phyloP scores from a whole-genome alignment of 139 green algal species.

The Astrephomene gubernaculifera region DNA sequence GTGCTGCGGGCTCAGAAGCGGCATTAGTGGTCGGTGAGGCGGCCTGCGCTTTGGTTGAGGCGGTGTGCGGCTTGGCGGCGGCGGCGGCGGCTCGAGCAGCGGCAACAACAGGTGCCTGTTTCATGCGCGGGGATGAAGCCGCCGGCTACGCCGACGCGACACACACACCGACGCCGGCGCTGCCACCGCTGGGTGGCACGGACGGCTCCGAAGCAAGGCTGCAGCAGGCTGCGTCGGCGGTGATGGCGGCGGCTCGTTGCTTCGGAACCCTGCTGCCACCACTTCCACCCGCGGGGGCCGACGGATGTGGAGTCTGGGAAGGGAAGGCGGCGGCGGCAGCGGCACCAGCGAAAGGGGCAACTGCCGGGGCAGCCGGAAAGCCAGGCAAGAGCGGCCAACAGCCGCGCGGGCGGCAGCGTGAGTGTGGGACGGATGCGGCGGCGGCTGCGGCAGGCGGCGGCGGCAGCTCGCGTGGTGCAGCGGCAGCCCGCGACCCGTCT shows the following conservation, averaged over 20 bases:
- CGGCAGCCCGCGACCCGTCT: background rate
- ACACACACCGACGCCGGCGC: background rate
- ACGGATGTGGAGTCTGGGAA: too few relatives aligned
- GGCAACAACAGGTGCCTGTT: background rate
- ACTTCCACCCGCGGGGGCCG: background rate
- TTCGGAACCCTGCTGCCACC: background rate
- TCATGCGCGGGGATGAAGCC: too few relatives aligned
- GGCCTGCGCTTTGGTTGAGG: background rate
- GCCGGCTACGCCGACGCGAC: too few relatives aligned
- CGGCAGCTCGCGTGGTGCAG: background rate
- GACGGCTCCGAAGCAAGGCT: too few relatives aligned
- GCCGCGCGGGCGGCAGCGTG: background rate
- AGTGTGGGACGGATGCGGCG: too few relatives aligned
- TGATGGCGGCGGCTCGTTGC: background rate
- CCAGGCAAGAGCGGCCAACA: background rate
- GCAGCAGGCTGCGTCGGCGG: background rate
- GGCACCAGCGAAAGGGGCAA: background rate
- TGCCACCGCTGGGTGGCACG: background rate
- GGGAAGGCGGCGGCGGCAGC: background rate
- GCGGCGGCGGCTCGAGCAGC: background rate
- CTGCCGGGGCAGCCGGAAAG: background rate
- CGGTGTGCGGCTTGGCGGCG: background rate
- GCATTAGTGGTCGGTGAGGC: background rate
- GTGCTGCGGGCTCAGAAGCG: background rate
- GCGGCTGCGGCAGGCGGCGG: background rate